Evolutionary conservation across 768 basidiomycete genomes (phyloP).

Genomic region (Rubroboletus satanas): DNA sequence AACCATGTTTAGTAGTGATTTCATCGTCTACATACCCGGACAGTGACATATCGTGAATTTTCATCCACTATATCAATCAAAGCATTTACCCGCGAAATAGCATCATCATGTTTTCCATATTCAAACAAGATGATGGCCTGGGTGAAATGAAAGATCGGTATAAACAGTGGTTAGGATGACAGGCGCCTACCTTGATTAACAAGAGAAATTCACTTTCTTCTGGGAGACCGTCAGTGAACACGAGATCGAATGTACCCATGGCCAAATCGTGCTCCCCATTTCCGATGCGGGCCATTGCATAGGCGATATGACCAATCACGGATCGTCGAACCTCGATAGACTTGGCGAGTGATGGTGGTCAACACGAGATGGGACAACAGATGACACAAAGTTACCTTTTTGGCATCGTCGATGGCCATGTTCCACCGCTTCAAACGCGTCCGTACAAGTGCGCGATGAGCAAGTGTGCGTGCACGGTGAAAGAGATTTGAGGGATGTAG

Average conservation of each 20-base stretch:
- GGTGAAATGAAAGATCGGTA: neutral
- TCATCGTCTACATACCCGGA: neutral
- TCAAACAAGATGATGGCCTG: slow-evolving; percentile 8
- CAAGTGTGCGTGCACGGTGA: neutral
- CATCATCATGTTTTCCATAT: slow-evolving; percentile 3
- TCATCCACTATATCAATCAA: neutral
- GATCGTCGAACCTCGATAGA: slow-evolving; percentile 10
- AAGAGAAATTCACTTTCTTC: slow-evolving; percentile 9
- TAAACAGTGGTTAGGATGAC: fast-evolving
- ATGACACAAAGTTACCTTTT: neutral
- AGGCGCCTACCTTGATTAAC: slow-evolving; percentile 4
- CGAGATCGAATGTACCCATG: slow-evolving; percentile 8
- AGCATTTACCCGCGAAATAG: slow-evolving; percentile 4
- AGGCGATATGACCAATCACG: slow-evolving; percentile 8
- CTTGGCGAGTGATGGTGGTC: neutral
- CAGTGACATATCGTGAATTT: neutral
- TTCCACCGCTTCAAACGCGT: neutral
- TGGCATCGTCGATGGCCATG: slow-evolving; percentile 3
- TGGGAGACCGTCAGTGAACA: neutral
- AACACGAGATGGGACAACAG: neutral
- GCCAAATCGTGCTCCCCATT: slow-evolving; percentile 2
- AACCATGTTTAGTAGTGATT: neutral
- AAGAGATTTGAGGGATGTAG: too few relatives aligned
- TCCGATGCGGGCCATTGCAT: neutral
- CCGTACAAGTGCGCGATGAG: neutral